Conservation (phyloP, 805 yeast genomes). For the Lachancea thermotolerans region DNA sequence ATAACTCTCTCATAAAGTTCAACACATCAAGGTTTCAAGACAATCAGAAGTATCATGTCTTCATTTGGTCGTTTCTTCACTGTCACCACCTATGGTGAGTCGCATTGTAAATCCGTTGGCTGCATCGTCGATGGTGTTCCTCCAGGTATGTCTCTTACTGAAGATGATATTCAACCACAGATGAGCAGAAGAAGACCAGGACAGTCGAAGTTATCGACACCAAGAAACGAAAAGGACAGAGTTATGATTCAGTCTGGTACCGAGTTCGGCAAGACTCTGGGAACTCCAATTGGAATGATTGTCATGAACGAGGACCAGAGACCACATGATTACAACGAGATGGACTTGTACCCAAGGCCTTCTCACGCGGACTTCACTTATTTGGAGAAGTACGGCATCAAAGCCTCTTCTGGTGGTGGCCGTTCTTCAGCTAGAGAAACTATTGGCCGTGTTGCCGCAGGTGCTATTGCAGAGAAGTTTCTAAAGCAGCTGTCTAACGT, state of each 20-base stretch:
- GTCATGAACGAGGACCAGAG: conserved; percentile 93
- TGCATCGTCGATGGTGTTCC: conserved; percentile 98
- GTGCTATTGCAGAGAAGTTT: conserved; percentile 95
- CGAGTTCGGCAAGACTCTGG: conserved; percentile 83
- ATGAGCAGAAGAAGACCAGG: conserved; percentile 97
- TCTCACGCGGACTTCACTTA: conserved; percentile 97
- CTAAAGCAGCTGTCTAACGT: conserved; percentile 68
- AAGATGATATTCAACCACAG: conserved; percentile 91
- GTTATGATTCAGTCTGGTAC: conserved; percentile 94
- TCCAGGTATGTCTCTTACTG: conserved; percentile 82
- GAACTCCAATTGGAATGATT: conserved; percentile 93
- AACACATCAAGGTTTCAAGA: background rate
- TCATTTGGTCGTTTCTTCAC: conserved; percentile 56
- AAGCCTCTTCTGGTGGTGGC: conserved; percentile 96
- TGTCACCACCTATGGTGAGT: conserved; percentile 97
- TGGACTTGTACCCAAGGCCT: conserved; percentile 94
- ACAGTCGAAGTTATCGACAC: conserved; percentile 85
- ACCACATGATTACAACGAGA: conserved; percentile 92
- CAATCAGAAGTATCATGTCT: conserved; percentile 43
- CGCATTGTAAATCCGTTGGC: conserved; percentile 96
- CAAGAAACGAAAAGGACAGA: conserved; percentile 89
- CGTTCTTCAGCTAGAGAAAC: conserved; percentile 97
- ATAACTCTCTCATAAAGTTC: background rate
- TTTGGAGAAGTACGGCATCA: conserved; percentile 80
- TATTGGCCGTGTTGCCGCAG: conserved; percentile 97